These are phyloP conservation scores for Cladosporium colombiae DNA, from an alignment of 2,329 filamentous ascomycete genomes.

Conservation along the genomic window DNA sequence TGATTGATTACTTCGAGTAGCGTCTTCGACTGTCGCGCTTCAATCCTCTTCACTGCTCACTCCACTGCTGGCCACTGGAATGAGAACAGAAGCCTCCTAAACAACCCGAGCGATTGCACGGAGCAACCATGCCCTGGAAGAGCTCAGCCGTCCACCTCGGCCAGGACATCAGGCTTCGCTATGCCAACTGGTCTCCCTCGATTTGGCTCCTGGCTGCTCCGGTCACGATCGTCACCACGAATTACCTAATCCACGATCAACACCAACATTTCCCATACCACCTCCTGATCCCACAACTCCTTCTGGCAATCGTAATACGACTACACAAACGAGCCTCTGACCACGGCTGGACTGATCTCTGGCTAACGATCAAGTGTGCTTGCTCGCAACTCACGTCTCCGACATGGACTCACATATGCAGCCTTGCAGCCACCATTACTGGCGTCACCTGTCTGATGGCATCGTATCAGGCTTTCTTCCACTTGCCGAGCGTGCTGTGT, in stretches of 20 bases:
- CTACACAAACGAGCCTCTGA: background rate
- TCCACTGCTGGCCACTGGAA: slow-evolving; percentile 14
- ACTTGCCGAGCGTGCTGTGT: slow-evolving; percentile 21
- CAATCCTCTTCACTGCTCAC: background rate
- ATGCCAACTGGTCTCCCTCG: slow-evolving; percentile 14
- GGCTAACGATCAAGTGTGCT: background rate
- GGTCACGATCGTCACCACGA: slow-evolving; percentile 16
- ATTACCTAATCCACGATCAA: slow-evolving; percentile 22
- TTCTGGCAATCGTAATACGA: slow-evolving; percentile 8
- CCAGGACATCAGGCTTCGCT: slow-evolving; percentile 4
- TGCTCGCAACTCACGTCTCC: slow-evolving; percentile 13
- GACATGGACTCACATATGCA: slow-evolving; percentile 7
- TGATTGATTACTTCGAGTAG: background rate
- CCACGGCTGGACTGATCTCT: slow-evolving; percentile 16
- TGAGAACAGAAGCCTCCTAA: background rate
- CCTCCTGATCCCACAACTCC: slow-evolving; percentile 20
- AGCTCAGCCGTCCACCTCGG: background rate
- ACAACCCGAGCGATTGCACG: background rate
- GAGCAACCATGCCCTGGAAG: slow-evolving; percentile 16
- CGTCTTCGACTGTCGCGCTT: background rate
- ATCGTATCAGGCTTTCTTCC: slow-evolving; percentile 21
- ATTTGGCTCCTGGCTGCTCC: slow-evolving; percentile 18
- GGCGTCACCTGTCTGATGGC: slow-evolving; percentile 18
- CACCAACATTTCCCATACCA: slow-evolving; percentile 24
- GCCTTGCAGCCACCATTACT: slow-evolving; percentile 9